Conservation (phyloP, 1,139 yeast genomes). For the Candida tropicalis region DNA sequence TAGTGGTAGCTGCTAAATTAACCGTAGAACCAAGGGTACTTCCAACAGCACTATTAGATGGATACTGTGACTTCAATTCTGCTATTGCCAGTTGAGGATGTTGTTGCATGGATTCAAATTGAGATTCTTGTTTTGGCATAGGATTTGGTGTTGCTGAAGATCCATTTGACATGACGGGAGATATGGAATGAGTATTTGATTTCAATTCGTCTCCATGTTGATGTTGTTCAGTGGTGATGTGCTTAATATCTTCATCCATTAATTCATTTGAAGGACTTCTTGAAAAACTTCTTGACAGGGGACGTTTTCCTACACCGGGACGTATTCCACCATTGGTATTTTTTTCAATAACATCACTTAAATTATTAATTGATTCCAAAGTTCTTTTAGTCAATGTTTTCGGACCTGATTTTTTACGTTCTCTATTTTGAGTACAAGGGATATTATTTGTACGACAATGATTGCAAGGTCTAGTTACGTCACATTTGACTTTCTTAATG, state of each 20-base stretch:
- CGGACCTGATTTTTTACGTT: slow-evolving; percentile 48
- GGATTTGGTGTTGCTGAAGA: slow-evolving; percentile 8
- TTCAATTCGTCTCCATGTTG: slow-evolving; percentile 5
- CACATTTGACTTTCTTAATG: slow-evolving; percentile 45
- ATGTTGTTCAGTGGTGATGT: background rate
- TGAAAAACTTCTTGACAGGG: slow-evolving; percentile 8
- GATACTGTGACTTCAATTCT: background rate
- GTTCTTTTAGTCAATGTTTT: slow-evolving; percentile 42
- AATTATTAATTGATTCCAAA: slow-evolving; percentile 33
- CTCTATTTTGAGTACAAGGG: slow-evolving; percentile 40
- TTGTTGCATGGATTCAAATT: background rate
- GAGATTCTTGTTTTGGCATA: background rate
- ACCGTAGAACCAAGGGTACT: background rate
- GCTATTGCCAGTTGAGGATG: background rate
- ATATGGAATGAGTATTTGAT: slow-evolving; percentile 2
- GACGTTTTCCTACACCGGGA: slow-evolving; percentile 7
- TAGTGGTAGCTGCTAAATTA: slow-evolving; percentile 1
- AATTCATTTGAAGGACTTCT: slow-evolving; percentile 12
- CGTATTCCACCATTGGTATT: slow-evolving; percentile 10
- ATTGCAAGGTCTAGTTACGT: slow-evolving; percentile 39
- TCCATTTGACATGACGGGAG: slow-evolving; percentile 4
- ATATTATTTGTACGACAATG: slow-evolving; percentile 41
- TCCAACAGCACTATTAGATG: background rate
- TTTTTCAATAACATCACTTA: slow-evolving; percentile 22
- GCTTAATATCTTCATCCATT: background rate